Base-by-base conservation (phyloP, 139 green algal genomes). In the Micractinium conductrix region DNA sequence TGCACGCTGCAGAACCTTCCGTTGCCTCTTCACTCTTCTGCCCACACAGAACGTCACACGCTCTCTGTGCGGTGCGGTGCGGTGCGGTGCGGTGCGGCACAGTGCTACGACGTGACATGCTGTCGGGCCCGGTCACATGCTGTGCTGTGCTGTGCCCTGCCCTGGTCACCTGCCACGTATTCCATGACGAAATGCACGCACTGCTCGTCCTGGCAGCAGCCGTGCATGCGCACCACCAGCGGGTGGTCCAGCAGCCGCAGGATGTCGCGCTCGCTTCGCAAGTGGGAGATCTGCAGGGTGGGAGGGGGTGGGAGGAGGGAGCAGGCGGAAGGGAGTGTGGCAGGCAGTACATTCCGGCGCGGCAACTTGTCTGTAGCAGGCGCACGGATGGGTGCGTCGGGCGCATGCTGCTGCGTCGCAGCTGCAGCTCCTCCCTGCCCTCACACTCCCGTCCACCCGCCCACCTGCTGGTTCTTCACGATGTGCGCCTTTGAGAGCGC, bases 121-220 rank as follows among this genome's bases (percentile, higher is more conserved):
- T n/a, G n/a, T n/a, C n/a, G n/a, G n/a, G n/a, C n/a, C n/a, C n/a
- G n/a, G n/a, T n/a, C n/a, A n/a, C n/a, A n/a, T n/a, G n/a, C n/a
- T n/a, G n/a, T n/a, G n/a, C n/a, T n/a, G n/a, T n/a, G n/a, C n/a
- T n/a, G n/a, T n/a, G n/a, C 14, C 9, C 17, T 43, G 22, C 37
- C 67, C 7, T 44, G 65, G 12, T 19, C 93, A 8, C 95, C 95
- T 22, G 87, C 73, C 72, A 96, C 92, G 74, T 90, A 96, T 74
- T 98, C 94, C 92, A 96, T 91, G 0, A 96, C 89, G 33, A 98
- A 84, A 85, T 96, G 95, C 17, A 98, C 76, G 71, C 85, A 92
- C n/a, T 89, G 60, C 1, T 81, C 76, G 67, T 97, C 93, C 86
- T 97, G 95, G 86, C 95, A 98, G 42, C 78, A 83, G 40, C 78